A percentile compares a stretch with the other conserved stretches of the same genome.
Evolutionary conservation across 2,329 filamentous ascomycete species (phyloP).

Genomic region (Xylaria sp.): DNA sequence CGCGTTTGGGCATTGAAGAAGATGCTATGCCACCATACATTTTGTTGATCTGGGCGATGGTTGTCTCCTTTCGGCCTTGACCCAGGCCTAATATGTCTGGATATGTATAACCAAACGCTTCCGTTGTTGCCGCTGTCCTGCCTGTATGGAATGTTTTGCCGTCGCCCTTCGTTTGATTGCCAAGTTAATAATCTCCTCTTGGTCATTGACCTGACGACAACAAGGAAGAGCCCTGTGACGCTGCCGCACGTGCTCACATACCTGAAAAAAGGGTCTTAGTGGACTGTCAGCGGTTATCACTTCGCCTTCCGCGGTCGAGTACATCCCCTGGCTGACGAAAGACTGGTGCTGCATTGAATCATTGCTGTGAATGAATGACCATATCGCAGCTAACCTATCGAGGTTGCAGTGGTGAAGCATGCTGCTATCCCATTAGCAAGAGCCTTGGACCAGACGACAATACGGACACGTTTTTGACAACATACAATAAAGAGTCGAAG

Average conservation of each 20-base stretch:
- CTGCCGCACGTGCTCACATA: neutral
- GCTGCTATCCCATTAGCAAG: constrained; percentile 29
- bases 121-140: constrained; percentile 27
- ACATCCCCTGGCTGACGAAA: constrained; percentile 34
- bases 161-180: constrained; percentile 16
- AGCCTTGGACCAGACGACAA: constrained; percentile 4
- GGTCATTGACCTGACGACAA: neutral
- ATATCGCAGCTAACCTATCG: constrained; percentile 53
- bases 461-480: constrained; percentile 1
- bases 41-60: constrained; percentile 54
- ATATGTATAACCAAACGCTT: constrained; percentile 39
- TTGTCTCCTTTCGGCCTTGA: constrained; percentile 54
- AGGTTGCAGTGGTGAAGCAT: constrained; percentile 53
- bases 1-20: constrained; percentile 6
- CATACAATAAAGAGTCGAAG: constrained; percentile 45
- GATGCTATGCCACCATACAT: constrained; percentile 38
- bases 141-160: constrained; percentile 41
- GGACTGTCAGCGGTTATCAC: constrained; percentile 40
- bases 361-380: constrained; percentile 37
- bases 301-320: constrained; percentile 37
- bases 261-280: constrained; percentile 46
- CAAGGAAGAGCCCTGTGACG: neutral
- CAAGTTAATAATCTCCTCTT: neutral
- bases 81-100: constrained; percentile 48
- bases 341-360: constrained; percentile 27